A percentile compares a stretch with the other conserved stretches of the same genome.
phyloP scores from a whole-genome alignment of 345 rosid species.

The Eucalyptus pauciflora region DNA sequence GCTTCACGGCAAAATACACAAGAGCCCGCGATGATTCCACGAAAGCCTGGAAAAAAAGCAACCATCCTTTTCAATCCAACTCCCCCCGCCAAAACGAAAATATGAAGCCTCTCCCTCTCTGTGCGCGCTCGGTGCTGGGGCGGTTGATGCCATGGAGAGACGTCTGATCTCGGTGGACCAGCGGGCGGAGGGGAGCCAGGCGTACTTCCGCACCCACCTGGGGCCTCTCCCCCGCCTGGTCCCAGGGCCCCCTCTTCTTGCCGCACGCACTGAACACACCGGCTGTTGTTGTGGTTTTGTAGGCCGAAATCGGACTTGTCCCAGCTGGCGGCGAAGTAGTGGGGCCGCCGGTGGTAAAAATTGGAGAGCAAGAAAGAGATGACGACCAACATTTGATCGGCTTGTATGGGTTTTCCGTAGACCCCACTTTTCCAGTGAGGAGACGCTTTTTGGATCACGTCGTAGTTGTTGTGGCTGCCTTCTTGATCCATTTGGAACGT shows the following conservation, averaged over 20 bases:
- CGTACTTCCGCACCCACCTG: slow-evolving; percentile 68
- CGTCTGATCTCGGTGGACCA: slow-evolving; percentile 69
- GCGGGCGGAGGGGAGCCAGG: slow-evolving; percentile 56
- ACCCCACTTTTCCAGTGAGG: too few relatives aligned
- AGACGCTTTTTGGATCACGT: not conserved
- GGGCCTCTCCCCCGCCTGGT: slow-evolving; percentile 52
- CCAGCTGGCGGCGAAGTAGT: too few relatives aligned
- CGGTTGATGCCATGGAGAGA: slow-evolving; percentile 29
- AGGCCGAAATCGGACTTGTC: too few relatives aligned
- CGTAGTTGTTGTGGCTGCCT: not conserved
- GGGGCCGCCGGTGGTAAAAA: not conserved
- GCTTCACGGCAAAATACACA: not conserved
- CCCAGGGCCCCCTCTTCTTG: slow-evolving; percentile 46
- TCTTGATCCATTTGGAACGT: not conserved
- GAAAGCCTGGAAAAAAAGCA: not conserved
- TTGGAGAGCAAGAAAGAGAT: too few relatives aligned
- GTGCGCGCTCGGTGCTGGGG: not conserved
- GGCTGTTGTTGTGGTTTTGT: too few relatives aligned
- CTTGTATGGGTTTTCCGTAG: too few relatives aligned
- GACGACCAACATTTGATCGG: too few relatives aligned
- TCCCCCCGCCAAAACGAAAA: not conserved
- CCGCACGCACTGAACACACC: too few relatives aligned
- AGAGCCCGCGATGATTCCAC: not conserved
- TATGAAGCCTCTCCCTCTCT: rapidly evolving
- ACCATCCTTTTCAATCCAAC: not conserved